A percentile compares a stretch with the other conserved stretches of the same genome.
These are phyloP conservation scores for Sugiyamaella marilandica DNA, from an alignment of 805 yeast genomes.

Conservation along the genomic window DNA sequence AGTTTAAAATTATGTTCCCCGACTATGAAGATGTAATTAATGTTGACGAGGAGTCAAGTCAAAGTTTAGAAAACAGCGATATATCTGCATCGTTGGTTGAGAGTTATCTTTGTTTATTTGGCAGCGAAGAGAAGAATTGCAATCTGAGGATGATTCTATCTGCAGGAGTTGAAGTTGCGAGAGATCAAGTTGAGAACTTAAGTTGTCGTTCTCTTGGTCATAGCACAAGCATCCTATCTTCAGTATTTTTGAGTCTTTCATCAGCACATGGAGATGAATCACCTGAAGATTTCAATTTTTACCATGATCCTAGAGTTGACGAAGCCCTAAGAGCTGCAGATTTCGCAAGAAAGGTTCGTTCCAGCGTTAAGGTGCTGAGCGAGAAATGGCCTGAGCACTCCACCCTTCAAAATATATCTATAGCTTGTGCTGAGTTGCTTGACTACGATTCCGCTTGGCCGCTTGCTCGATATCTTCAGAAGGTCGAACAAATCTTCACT, in stretches of 20 bases:
- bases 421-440: conserved; percentile 63
- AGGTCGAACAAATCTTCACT: conserved; percentile 81
- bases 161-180: not conserved
- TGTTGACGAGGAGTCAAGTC: conserved; percentile 20
- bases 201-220: not conserved
- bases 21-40: conserved; percentile 69
- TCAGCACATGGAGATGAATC: not conserved
- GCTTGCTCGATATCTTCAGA: conserved; percentile 68
- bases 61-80: not conserved
- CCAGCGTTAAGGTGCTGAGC: conserved; percentile 44
- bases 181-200: not conserved
- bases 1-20: conserved; percentile 77
- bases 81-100: not conserved
- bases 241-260: not conserved
- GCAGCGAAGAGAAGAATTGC: not conserved
- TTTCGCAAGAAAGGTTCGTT: conserved; percentile 42
- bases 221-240: not conserved
- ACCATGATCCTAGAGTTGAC: conserved; percentile 52
- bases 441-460: conserved; percentile 63
- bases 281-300: conserved; percentile 45
- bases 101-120: conserved; percentile 3
- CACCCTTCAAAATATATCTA: conserved; percentile 62
- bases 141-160: not conserved
- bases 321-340: conserved; percentile 60
- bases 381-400: conserved; percentile 94